Conservation (phyloP, 495 filamentous ascomycete genomes). For the Penicillium lagena region DNA sequence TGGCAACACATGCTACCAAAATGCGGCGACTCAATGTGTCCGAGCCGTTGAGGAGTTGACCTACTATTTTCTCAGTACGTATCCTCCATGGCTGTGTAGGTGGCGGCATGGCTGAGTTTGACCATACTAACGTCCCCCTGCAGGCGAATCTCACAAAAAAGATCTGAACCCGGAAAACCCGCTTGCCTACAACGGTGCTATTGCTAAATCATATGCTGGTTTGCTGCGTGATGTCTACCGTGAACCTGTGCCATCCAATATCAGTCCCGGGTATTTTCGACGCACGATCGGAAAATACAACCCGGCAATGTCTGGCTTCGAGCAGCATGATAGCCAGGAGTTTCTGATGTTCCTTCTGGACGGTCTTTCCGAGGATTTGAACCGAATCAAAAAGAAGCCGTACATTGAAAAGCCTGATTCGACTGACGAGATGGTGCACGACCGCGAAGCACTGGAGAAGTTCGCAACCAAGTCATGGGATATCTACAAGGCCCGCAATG, state of each 20-base stretch:
- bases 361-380: slow-evolving; percentile 90
- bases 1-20: slow-evolving; percentile 99
- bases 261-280: slow-evolving; percentile 75
- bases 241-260: slow-evolving; percentile 46
- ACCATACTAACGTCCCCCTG: slow-evolving; percentile 8
- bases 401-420: slow-evolving; percentile 98
- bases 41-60: slow-evolving; percentile 87
- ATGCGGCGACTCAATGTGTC: slow-evolving; percentile 91
- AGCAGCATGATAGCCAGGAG: slow-evolving; percentile 95
- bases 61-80: slow-evolving; percentile 74
- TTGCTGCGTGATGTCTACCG: slow-evolving; percentile 69
- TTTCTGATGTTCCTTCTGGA: slow-evolving; percentile 96
- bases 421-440: slow-evolving; percentile 88
- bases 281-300: slow-evolving; percentile 70
- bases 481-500: slow-evolving; percentile 87
- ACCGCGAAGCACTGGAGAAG: slow-evolving; percentile 66
- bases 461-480: slow-evolving; percentile 85
- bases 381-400: slow-evolving; percentile 88
- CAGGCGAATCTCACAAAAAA: slow-evolving; percentile 58
- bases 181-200: slow-evolving; percentile 72
- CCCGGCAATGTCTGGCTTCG: slow-evolving; percentile 84
- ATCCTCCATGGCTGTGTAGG: not conserved
- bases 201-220: slow-evolving; percentile 72
- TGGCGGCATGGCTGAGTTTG: not conserved
- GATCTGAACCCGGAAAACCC: slow-evolving; percentile 83